Conservation (phyloP, 305 asterid species). For the Salvia sclarea region DNA sequence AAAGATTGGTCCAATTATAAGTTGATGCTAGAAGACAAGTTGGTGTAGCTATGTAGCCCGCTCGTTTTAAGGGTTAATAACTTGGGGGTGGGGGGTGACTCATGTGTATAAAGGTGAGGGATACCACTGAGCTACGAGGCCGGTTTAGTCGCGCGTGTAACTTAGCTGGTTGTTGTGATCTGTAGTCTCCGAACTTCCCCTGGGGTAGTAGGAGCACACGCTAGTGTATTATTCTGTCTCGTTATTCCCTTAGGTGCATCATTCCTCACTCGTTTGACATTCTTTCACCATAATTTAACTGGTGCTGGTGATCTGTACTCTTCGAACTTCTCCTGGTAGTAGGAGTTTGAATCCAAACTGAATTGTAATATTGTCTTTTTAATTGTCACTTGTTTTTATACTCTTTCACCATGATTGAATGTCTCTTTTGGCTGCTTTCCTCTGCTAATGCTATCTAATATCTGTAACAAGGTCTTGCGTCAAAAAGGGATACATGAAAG, state of each 20-base stretch:
- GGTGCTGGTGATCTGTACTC: slow-evolving; percentile 6
- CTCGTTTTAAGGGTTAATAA: too few relatives aligned
- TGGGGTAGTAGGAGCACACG: neutral
- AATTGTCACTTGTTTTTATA: neutral
- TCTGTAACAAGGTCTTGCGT: slow-evolving; percentile 74
- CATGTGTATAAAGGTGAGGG: too few relatives aligned
- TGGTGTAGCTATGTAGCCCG: too few relatives aligned
- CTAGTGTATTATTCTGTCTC: neutral
- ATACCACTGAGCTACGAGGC: neutral
- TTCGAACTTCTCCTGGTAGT: neutral
- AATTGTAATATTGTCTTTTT: neutral
- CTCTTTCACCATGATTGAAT: neutral
- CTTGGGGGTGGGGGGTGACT: too few relatives aligned
- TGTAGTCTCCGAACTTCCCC: neutral
- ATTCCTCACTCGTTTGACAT: neutral
- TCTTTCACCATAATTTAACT: neutral
- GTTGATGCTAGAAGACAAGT: too few relatives aligned
- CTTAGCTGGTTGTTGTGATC: slow-evolving; percentile 13
- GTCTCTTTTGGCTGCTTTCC: neutral
- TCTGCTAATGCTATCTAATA: slow-evolving; percentile 27
- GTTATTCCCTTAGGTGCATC: neutral
- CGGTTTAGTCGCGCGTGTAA: neutral
- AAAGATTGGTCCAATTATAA: neutral
- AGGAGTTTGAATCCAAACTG: neutral
- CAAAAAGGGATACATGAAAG: slow-evolving; percentile 91